Evolutionary conservation across 192 early-diverging fungal genomes (phyloP), one percentile per base, ranked within the genome.

Genomic region (Coemansia sp.): DNA sequence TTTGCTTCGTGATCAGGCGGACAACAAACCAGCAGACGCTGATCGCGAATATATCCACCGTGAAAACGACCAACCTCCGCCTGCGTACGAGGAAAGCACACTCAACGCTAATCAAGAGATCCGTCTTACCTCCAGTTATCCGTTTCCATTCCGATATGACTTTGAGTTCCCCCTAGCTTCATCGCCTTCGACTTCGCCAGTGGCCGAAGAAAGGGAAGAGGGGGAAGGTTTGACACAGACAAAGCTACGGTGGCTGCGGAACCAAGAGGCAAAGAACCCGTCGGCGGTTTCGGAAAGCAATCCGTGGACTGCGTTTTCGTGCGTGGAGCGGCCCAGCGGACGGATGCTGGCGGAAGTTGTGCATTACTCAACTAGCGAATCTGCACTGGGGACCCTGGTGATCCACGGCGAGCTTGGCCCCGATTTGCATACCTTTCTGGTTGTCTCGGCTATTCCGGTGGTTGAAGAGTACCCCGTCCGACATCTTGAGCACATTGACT

Each of bases 31-130:
- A 0, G 75, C 41, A 0, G 69, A 66, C 12, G 53, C 49, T 30
- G 53, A 36, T 43, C 68, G 64, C 56, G 66, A 68, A 51, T 74
- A 74, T 46, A 61, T 74, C 5, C 66, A 63, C 14, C 48, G 53
- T 8, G 68, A 73, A 26, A 73, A 67, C 45, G 69, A 65, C 33
- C 60, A 56, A 5, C 62, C 73, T 11, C 78, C 78, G 15, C 79
- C 79, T 0, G 79, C 75, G n/a, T 82, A 82, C 46, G 71, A 73
- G 52, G 75, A 76, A 18, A 82, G 57, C 34, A 63, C 64, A 23
- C 61, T 43, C 15, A 46, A 34, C 0, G 34, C 48, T 0, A 24
- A 58, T 20, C 66, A 69, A n/a, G 46, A 62, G 14, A 30, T 73
- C 14, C 34, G 59, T 2, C 64, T 81, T 10, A 23, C 21, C 5